Percentiles rank a stretch among this genome's conserved stretches.
Evolutionary conservation across 192 early-diverging fungal species (phyloP).

Genomic region (Backusella mclennaniae): DNA sequence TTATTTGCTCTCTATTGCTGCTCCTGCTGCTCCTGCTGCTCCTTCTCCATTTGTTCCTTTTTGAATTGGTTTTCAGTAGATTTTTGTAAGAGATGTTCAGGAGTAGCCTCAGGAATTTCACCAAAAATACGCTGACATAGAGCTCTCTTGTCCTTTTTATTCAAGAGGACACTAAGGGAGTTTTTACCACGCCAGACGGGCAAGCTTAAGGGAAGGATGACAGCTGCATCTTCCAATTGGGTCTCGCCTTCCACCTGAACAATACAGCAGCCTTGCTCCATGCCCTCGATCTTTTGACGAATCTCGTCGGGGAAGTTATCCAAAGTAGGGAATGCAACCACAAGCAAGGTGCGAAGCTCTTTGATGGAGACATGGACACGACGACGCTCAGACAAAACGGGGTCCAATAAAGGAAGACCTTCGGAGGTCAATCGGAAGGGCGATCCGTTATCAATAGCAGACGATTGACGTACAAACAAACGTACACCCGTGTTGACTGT

Average conservation of each 20-base stretch:
- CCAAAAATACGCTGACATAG: constrained; percentile 33
- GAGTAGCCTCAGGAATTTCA: constrained; percentile 25
- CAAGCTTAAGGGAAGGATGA: constrained; percentile 41
- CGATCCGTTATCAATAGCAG: constrained; percentile 50
- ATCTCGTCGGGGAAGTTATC: constrained; percentile 27
- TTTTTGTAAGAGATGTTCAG: constrained; percentile 29
- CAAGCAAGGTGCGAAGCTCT: constrained; percentile 52
- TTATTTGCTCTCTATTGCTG: background rate
- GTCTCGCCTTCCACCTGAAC: constrained; percentile 40
- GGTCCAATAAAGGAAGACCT: constrained; percentile 60
- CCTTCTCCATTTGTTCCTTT: background rate
- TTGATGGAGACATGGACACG: constrained; percentile 42
- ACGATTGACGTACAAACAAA: constrained; percentile 77
- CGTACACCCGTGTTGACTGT: constrained; percentile 94
- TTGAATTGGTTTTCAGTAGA: constrained; percentile 10
- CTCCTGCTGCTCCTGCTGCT: background rate
- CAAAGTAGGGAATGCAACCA: constrained; percentile 45
- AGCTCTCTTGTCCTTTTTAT: constrained; percentile 66
- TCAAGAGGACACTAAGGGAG: constrained; percentile 72
- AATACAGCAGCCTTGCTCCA: constrained; percentile 55
- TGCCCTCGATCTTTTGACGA: background rate
- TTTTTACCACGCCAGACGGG: constrained; percentile 74
- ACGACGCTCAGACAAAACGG: constrained; percentile 47
- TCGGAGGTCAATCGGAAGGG: constrained; percentile 69
- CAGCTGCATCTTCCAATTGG: constrained; percentile 5